A percentile compares a stretch with the other conserved stretches of the same genome.
Conservation (phyloP, 805 yeast species). For the Ogataea pini region DNA sequence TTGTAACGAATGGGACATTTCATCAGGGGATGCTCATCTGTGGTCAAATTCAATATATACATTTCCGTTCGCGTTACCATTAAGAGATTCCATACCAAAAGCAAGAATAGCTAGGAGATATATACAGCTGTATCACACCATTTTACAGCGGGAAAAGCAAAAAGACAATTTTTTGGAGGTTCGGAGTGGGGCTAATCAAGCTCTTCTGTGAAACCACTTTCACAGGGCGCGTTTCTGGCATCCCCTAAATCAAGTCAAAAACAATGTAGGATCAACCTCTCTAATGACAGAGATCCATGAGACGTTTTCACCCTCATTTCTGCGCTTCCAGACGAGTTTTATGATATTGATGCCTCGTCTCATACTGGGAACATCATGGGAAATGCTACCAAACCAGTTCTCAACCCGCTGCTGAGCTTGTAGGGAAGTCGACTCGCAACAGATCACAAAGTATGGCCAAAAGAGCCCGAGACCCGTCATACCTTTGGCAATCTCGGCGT, state of each 20-base stretch:
- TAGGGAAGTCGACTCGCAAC: constrained; percentile 1
- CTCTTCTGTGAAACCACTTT: background rate
- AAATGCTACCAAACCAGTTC: background rate
- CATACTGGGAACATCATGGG: background rate
- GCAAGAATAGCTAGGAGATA: too few species aligned
- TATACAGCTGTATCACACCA: too few species aligned
- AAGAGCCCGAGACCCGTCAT: background rate
- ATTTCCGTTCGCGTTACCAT: too few species aligned
- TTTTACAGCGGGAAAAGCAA: too few species aligned
- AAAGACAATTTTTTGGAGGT: too few species aligned
- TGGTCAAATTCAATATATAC: too few species aligned
- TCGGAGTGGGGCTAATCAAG: too few species aligned
- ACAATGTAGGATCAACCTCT: background rate
- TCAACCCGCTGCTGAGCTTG: background rate
- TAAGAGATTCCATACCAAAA: too few species aligned
- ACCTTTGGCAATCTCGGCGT: background rate
- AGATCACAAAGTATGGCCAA: constrained; percentile 5
- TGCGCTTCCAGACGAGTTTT: background rate
- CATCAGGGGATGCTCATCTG: too few species aligned
- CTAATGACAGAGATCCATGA: background rate
- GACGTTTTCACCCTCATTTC: background rate
- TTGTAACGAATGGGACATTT: too few species aligned
- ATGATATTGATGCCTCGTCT: background rate
- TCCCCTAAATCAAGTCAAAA: background rate
- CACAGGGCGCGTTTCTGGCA: background rate